Base-by-base conservation (phyloP, 2,329 filamentous ascomycete species). In the Zymoseptoria pseudotritici region DNA sequence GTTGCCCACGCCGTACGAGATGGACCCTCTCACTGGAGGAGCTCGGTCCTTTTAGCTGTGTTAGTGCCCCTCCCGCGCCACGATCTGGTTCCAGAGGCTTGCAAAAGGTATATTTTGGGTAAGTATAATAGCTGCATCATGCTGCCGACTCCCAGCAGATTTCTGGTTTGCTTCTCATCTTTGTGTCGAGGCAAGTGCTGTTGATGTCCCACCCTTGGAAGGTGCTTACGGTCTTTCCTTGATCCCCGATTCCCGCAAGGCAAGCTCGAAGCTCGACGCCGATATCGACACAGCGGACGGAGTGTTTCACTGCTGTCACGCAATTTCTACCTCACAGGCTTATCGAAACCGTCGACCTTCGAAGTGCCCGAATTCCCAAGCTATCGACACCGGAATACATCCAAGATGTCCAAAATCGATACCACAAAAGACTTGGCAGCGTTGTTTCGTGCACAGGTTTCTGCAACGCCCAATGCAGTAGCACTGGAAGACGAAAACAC, bases 401-500 rank as follows among this genome's bases (percentile, higher is more conserved):
- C 8, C 52, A 76, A 67, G 58, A 89, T 88, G 86, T 71, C 85
- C 51, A 72, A 87, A 68, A 82, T 93, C 69, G 88, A 92, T 74
- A 86, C 79, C 63, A 82, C 76, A 64, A 89, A 88, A 74, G 88
- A 92, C 75, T 77, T 92, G 61, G 84, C 86, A 54, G 84, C 87
- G 29, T 83, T 91, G 63, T 91, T 92, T 72, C 76, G 78, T 64
- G 76, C 83, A 65, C 89, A 93, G 78, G 89, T 84, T 57, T 77
- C 81, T 63, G 80, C 80, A 24, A 89, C 88, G 0, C 89, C 89
- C 4, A 77, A 89, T 74, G 83, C 84, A 36, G 72, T 88, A 69
- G 89, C 89, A 20, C 76, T 91, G 58, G 88, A 92, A 72, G 89
- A 92, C 74, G 86, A 86, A 64, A 78, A 76, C 49, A 78, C 79